phyloP scores from a whole-genome alignment of 371 early-diverging fungal species.

The Rhizomucor pusillus region DNA sequence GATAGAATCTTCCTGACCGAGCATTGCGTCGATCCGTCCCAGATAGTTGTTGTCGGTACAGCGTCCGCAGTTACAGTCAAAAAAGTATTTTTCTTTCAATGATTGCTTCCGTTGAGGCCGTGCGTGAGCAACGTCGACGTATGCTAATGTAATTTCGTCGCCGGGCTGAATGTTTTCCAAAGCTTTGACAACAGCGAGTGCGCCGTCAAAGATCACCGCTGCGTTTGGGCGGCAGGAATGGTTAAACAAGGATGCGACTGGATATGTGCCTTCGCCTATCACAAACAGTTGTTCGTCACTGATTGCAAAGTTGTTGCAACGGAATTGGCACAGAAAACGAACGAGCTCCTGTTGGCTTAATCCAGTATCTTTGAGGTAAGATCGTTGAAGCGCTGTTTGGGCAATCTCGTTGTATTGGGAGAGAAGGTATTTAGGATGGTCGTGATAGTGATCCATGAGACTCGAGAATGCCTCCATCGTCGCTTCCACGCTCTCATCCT shows the following conservation, averaged over 20 bases:
- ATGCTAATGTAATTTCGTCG: constrained; percentile 77
- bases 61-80: constrained; percentile 70
- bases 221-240: constrained; percentile 87
- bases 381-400: constrained; percentile 15
- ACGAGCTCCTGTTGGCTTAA: constrained; percentile 30
- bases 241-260: constrained; percentile 79
- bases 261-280: constrained; percentile 77
- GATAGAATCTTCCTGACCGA: constrained; percentile 34
- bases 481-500: constrained; percentile 31
- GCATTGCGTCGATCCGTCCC: constrained; percentile 29
- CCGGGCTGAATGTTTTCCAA: constrained; percentile 60
- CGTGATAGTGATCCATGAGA: constrained; percentile 30
- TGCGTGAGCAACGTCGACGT: constrained; percentile 71
- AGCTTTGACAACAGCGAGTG: constrained; percentile 56
- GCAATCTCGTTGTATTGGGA: constrained; percentile 17
- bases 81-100: constrained; percentile 70
- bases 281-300: constrained; percentile 64
- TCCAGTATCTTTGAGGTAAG: constrained; percentile 22
- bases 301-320: constrained; percentile 76
- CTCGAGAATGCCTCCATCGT: constrained; percentile 48
- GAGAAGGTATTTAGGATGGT: constrained; percentile 21
- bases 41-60: constrained; percentile 45
- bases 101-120: constrained; percentile 50
- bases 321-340: constrained; percentile 60
- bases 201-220: constrained; percentile 56